A percentile compares a stretch with the other conserved stretches of the same genome.
These are phyloP conservation scores for Acacia acuminata DNA, from an alignment of 306 rosid species.

Conservation along the genomic window DNA sequence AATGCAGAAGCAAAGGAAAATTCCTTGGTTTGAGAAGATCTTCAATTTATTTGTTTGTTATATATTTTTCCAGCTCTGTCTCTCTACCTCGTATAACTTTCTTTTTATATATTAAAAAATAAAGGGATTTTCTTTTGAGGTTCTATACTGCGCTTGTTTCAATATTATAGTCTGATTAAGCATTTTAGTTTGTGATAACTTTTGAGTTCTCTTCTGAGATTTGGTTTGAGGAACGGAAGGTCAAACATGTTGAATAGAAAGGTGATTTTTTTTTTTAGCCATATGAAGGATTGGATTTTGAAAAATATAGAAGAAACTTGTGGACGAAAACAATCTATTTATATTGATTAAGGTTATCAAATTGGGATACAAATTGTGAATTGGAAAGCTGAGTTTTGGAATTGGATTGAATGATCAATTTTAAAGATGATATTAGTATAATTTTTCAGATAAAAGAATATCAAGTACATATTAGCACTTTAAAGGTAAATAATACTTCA, in stretches of 20 bases:
- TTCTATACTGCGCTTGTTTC: background rate
- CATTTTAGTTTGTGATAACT: background rate
- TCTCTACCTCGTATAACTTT: background rate
- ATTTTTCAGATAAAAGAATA: too few relatives aligned
- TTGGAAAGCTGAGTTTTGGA: too few relatives aligned
- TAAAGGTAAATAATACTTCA: too few relatives aligned
- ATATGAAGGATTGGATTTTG: background rate
- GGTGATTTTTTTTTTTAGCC: background rate
- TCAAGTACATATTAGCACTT: too few relatives aligned
- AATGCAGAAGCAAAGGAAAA: constrained; percentile 44
- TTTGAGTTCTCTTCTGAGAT: background rate
- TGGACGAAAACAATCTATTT: background rate
- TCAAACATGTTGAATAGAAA: background rate
- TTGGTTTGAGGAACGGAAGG: background rate
- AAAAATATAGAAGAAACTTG: background rate
- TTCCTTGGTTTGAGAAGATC: constrained; percentile 4
- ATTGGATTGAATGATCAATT: too few relatives aligned
- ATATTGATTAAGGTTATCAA: too few relatives aligned
- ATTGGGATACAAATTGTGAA: too few relatives aligned
- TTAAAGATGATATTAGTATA: too few relatives aligned
- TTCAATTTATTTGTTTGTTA: background rate
- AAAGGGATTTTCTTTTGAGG: background rate
- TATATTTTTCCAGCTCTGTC: background rate
- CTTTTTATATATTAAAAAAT: background rate
- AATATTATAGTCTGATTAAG: background rate